Base-by-base conservation (phyloP, 805 yeast genomes). In the Ogataea philodendri region DNA sequence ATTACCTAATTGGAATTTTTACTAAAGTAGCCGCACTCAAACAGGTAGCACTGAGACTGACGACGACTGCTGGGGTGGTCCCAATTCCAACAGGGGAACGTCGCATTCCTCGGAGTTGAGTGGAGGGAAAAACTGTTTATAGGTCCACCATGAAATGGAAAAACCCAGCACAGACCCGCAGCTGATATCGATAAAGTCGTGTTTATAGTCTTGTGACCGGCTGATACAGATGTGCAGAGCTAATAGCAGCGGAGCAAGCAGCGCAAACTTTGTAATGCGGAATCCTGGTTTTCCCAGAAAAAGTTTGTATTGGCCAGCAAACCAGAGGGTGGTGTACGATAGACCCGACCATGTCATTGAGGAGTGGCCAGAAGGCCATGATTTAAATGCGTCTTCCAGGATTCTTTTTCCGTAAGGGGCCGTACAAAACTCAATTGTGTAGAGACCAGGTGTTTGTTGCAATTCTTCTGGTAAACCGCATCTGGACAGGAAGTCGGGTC, bases 401-500 rank as follows among this genome's bases (percentile, higher is more conserved):
- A 56, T 35, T 3, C 36, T 26, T 10, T 45, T 27, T 3, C 67
- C 68, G 24, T 51, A 48, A 5, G 69, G 69, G 7, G 51, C 52
- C 3, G 65, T 44, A 43, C 69, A 65, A 1, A 58, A 43, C 2
- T 49, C 46, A 7, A 48, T 28, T 19, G 52, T 49, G 35, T 48
- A 51, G 70, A 61, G 22, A 9, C 39, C 68, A 39, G 35, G 49
- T 59, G 31, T n/a, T n/a, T n/a, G 65, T 41, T 26, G 60, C 61
- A 36, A 60, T 48, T 57, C 47, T 0, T 85, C 16, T 3, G 32
- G 35, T 38, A 58, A 55, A 23, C 71, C 63, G 59, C 97, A 89
- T 46, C 97, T 70, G 6, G 83, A 83, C 40, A 90, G 62, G 55
- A 88, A 85, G 61, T 89, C 97, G 0, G 97, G 97, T 48, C 97